These are phyloP conservation scores for Fagopyrum homotropicum DNA, from an alignment of 148 eudicot species.

Conservation along the genomic window DNA sequence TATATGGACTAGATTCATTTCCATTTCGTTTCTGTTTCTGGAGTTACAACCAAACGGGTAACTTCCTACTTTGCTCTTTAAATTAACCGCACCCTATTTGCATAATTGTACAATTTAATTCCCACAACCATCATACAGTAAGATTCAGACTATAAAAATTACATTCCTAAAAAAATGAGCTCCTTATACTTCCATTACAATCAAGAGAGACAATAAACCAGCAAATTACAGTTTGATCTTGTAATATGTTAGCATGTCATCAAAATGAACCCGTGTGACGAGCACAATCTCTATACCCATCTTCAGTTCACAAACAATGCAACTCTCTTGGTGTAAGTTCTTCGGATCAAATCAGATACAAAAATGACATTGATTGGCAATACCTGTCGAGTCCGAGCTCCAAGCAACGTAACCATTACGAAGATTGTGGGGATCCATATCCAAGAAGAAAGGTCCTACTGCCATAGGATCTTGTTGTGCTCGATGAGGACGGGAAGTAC, in stretches of 20 bases:
- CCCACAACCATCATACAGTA: neutral
- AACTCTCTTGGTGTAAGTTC: neutral
- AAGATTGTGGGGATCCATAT: conserved; percentile 83
- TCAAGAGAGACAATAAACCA: neutral
- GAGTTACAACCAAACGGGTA: too few species aligned
- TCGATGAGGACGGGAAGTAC: conserved; percentile 83
- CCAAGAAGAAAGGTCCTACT: conserved; percentile 81
- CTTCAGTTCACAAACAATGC: conserved; percentile 7
- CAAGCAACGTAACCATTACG: conserved; percentile 6
- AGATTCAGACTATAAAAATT: neutral
- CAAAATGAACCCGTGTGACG: neutral
- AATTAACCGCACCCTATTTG: too few species aligned
- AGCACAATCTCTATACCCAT: neutral
- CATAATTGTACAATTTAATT: too few species aligned
- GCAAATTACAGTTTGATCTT: neutral
- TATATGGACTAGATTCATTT: too few species aligned
- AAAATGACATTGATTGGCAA: neutral
- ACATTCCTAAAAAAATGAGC: neutral
- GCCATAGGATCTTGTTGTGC: conserved; percentile 78
- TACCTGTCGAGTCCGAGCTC: neutral
- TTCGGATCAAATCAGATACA: neutral
- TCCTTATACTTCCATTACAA: neutral
- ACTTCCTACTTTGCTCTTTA: too few species aligned
- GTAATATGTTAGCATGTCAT: neutral
- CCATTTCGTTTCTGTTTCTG: too few species aligned